phyloP scores from a whole-genome alignment of 352 stramenopile species.

The Globisporangium nodosum region DNA sequence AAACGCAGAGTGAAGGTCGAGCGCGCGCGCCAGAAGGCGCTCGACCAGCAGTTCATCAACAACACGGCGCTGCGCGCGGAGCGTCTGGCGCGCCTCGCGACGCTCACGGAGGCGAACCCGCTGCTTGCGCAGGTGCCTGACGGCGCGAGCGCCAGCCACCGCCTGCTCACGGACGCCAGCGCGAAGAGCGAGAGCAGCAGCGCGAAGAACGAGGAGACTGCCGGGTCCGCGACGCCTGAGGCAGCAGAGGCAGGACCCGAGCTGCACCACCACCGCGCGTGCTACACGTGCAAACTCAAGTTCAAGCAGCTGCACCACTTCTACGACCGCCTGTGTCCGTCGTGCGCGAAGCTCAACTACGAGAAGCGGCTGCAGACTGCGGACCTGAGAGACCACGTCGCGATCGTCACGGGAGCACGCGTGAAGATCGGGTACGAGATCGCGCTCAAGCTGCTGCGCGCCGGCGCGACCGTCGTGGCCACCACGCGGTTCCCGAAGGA shows the following conservation, averaged over 20 bases:
- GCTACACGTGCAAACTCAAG: slow-evolving; percentile 93
- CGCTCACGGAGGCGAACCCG: slow-evolving; percentile 53
- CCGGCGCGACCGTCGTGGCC: slow-evolving; percentile 82
- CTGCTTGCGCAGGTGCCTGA: slow-evolving; percentile 60
- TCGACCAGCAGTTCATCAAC: slow-evolving; percentile 77
- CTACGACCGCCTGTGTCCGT: slow-evolving; percentile 92
- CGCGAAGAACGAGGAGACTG: neutral
- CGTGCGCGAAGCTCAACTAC: slow-evolving; percentile 91
- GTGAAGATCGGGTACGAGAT: slow-evolving; percentile 97
- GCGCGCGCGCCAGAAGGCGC: slow-evolving; percentile 49
- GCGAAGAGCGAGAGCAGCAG: neutral
- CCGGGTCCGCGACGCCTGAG: no score
- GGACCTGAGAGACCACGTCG: slow-evolving; percentile 72
- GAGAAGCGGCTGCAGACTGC: slow-evolving; percentile 89
- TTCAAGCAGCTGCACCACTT: slow-evolving; percentile 93
- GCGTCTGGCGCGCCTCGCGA: slow-evolving; percentile 42
- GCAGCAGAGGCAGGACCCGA: slow-evolving; percentile 2
- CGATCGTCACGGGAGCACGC: slow-evolving; percentile 89
- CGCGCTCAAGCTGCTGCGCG: slow-evolving; percentile 89
- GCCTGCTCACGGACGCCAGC: slow-evolving; percentile 13
- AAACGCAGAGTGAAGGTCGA: slow-evolving; percentile 72
- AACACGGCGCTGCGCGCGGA: slow-evolving; percentile 72
- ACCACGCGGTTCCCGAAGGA: slow-evolving; percentile 94
- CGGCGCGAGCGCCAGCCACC: slow-evolving; percentile 19
- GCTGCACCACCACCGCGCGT: slow-evolving; percentile 89